Evolutionary conservation across 2,329 filamentous ascomycete species (phyloP).

Genomic region (Tolypocladium pustulatum): DNA sequence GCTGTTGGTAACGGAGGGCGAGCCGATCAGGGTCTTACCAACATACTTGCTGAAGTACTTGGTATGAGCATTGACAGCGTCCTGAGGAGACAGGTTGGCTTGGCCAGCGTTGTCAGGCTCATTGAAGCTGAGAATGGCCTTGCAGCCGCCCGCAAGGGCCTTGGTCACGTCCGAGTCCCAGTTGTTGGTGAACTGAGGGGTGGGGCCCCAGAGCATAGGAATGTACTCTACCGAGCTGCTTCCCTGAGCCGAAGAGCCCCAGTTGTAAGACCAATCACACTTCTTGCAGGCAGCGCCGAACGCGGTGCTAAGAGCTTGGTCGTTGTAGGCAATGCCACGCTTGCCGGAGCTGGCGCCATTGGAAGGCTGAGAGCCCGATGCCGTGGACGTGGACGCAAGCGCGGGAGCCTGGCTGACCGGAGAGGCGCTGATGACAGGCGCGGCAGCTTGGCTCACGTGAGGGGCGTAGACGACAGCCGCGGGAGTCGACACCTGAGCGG

Average conservation of each 20-base stretch:
- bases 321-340: constrained; percentile 62
- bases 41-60: constrained; percentile 44
- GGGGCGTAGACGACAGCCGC: neutral
- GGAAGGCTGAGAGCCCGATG: neutral
- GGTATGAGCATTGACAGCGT: constrained; percentile 42
- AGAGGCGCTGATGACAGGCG: neutral
- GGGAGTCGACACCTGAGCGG: constrained; percentile 2
- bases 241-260: constrained; percentile 38
- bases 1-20: constrained; percentile 55
- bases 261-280: constrained; percentile 59
- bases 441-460: neutral
- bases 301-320: constrained; percentile 36
- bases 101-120: constrained; percentile 56
- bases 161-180: constrained; percentile 41
- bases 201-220: constrained; percentile 55
- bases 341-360: constrained; percentile 26
- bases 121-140: constrained; percentile 57
- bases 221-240: constrained; percentile 43
- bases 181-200: constrained; percentile 27
- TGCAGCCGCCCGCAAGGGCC: constrained; percentile 43
- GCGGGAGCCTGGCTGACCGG: neutral
- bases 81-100: constrained; percentile 42
- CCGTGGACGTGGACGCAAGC: neutral
- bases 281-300: constrained; percentile 32
- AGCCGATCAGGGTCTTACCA: constrained; percentile 42